phyloP scores from a whole-genome alignment of 2,329 filamentous ascomycete genomes.

The Aureobasidium subglaciale region DNA sequence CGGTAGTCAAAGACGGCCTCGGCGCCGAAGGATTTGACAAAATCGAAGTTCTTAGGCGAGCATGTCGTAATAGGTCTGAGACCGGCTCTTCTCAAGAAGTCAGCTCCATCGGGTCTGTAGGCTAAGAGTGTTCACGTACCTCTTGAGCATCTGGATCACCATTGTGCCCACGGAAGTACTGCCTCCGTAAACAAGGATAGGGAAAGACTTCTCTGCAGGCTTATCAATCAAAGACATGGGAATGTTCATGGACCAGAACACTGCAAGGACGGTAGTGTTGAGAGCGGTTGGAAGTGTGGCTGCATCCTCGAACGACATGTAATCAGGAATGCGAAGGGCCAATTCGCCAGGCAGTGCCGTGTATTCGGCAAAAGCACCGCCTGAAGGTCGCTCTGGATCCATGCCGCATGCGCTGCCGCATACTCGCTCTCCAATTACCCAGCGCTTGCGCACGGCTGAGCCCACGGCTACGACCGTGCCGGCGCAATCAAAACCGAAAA shows the following conservation, averaged over 20 bases:
- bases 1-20: conserved; percentile 41
- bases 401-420: conserved; percentile 10
- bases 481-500: conserved; percentile 31
- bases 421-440: conserved; percentile 11
- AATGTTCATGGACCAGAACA: conserved; percentile 4
- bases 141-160: conserved; percentile 38
- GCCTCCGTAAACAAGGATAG: conserved; percentile 42
- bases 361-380: conserved; percentile 16
- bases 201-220: conserved; percentile 14
- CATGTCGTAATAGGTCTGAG: conserved; percentile 39
- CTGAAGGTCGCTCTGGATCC: conserved; percentile 1
- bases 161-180: conserved; percentile 37
- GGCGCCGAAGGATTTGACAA: conserved; percentile 38
- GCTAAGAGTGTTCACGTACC: conserved; percentile 21
- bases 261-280: neutral
- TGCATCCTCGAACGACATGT: conserved; percentile 10
- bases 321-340: conserved; percentile 3
- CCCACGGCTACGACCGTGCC: conserved; percentile 28
- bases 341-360: neutral
- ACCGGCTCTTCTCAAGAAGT: conserved; percentile 26
- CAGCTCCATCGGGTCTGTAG: neutral
- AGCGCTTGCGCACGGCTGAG: neutral
- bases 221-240: neutral
- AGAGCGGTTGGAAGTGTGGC: neutral
- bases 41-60: conserved; percentile 37